Percentiles rank a stretch among this genome's conserved stretches.
Conservation (phyloP, 2,329 filamentous ascomycete species). For the Colletotrichum kahawae region DNA sequence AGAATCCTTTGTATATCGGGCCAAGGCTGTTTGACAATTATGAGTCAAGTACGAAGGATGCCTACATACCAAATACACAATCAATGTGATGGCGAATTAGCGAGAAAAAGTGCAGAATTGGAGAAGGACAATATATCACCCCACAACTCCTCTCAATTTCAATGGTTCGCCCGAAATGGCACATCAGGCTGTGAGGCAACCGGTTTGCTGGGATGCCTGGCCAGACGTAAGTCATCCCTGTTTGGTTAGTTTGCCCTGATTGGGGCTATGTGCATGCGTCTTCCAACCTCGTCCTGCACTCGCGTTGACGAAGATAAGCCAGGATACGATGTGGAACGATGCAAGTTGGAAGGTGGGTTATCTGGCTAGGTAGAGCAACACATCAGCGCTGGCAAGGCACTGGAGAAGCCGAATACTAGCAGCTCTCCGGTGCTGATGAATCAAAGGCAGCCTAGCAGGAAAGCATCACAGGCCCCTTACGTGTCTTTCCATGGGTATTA, state of each 20-base stretch:
- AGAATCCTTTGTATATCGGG: not conserved
- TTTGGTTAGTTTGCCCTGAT: not conserved
- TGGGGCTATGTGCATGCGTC: not conserved
- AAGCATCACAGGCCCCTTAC: not conserved
- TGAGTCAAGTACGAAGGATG: not conserved
- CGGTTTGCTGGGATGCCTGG: not conserved
- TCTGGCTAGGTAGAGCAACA: not conserved
- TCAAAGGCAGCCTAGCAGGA: not conserved
- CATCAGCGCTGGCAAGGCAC: not conserved
- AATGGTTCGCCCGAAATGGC: not conserved
- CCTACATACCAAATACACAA: too few species aligned
- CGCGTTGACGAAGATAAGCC: not conserved
- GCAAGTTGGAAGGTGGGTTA: not conserved
- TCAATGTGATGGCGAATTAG: too few species aligned
- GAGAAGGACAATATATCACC: not conserved
- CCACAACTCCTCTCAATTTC: not conserved
- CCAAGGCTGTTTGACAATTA: not conserved
- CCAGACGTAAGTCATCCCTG: not conserved
- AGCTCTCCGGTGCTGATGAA: not conserved
- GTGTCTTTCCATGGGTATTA: not conserved
- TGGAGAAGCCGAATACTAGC: not conserved
- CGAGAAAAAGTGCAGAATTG: not conserved
- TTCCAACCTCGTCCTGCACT: not conserved
- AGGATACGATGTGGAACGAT: not conserved
- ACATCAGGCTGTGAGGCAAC: not conserved